Conservation (phyloP, 768 basidiomycete genomes). For the Boletus patriciae region DNA sequence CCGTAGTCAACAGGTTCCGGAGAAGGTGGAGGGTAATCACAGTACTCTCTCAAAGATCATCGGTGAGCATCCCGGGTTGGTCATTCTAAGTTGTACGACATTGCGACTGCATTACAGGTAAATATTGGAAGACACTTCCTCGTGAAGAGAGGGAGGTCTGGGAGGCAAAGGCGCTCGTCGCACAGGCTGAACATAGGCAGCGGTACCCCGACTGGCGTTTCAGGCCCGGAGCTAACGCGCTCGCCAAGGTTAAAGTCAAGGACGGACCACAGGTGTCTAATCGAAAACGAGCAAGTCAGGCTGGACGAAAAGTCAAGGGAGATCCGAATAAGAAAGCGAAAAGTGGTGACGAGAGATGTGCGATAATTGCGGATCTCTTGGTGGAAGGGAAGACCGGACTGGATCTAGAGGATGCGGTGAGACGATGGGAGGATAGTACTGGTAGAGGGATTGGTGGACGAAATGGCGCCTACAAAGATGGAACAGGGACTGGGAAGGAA, state of each 20-base stretch:
- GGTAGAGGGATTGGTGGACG: slow-evolving; percentile 2
- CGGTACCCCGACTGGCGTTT: slow-evolving; percentile 84
- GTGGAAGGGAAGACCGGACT: slow-evolving; percentile 65
- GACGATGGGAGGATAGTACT: slow-evolving; percentile 42
- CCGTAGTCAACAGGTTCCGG: slow-evolving; percentile 68
- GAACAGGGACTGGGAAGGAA: slow-evolving; percentile 4
- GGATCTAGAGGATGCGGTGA: slow-evolving; percentile 60
- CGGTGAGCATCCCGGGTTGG: slow-evolving; percentile 39
- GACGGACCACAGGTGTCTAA: slow-evolving; percentile 38
- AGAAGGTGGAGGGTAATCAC: slow-evolving; percentile 77
- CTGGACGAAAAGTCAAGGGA: slow-evolving; percentile 30
- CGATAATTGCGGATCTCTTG: slow-evolving; percentile 65
- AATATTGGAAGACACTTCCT: slow-evolving; percentile 72
- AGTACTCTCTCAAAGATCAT: slow-evolving; percentile 81
- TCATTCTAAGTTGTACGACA: background rate
- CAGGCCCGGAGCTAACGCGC: slow-evolving; percentile 57
- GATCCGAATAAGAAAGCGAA: slow-evolving; percentile 32
- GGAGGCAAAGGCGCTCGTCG: slow-evolving; percentile 72
- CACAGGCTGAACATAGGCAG: slow-evolving; percentile 70
- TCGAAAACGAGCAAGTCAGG: slow-evolving; percentile 31
- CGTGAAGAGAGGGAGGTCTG: slow-evolving; percentile 67
- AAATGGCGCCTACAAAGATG: slow-evolving; percentile 6
- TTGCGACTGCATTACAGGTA: slow-evolving; percentile 43
- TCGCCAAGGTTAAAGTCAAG: slow-evolving; percentile 40
- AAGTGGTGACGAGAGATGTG: slow-evolving; percentile 53